Conservation (phyloP, 805 yeast genomes). For the Sungouiella thailandica region DNA sequence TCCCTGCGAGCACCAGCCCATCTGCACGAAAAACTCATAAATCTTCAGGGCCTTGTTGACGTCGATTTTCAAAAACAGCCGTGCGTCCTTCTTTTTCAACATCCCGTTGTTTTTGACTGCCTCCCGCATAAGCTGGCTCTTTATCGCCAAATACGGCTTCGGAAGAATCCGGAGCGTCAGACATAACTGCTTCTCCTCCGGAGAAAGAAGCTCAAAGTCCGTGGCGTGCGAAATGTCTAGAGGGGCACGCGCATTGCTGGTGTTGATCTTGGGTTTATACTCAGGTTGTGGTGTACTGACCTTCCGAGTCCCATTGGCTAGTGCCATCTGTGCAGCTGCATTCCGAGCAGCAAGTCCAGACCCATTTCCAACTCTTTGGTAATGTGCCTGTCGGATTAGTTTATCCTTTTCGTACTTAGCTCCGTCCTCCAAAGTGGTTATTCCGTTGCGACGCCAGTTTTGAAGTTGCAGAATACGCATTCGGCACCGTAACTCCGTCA, state of each 20-base stretch:
- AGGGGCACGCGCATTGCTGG: slow-evolving; percentile 41
- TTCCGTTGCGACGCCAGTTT: slow-evolving; percentile 89
- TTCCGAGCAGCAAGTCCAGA: slow-evolving; percentile 17
- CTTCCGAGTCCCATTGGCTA: slow-evolving; percentile 16
- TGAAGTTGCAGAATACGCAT: slow-evolving; percentile 84
- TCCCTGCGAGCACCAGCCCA: slow-evolving; percentile 71
- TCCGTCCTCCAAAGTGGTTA: slow-evolving; percentile 80
- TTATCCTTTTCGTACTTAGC: slow-evolving; percentile 85
- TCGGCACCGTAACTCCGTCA: slow-evolving; percentile 74
- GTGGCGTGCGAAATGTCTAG: slow-evolving; percentile 72
- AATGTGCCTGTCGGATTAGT: slow-evolving; percentile 55
- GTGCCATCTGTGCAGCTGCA: slow-evolving; percentile 5
- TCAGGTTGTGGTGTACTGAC: slow-evolving; percentile 34
- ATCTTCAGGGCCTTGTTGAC: slow-evolving; percentile 80
- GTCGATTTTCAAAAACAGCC: slow-evolving; percentile 79
- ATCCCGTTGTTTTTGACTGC: slow-evolving; percentile 80
- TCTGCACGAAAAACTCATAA: slow-evolving; percentile 88
- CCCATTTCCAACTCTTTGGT: slow-evolving; percentile 51
- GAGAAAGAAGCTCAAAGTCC: slow-evolving; percentile 75
- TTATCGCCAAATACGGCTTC: slow-evolving; percentile 89
- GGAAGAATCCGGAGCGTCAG: slow-evolving; percentile 80
- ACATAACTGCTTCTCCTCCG: slow-evolving; percentile 87
- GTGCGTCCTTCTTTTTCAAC: slow-evolving; percentile 77
- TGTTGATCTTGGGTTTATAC: slow-evolving; percentile 38
- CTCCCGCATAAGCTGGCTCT: slow-evolving; percentile 84